Percentiles rank a stretch among this genome's conserved stretches.
Conservation (phyloP, 1,139 yeast species). For the Eremothecium gossypii region DNA sequence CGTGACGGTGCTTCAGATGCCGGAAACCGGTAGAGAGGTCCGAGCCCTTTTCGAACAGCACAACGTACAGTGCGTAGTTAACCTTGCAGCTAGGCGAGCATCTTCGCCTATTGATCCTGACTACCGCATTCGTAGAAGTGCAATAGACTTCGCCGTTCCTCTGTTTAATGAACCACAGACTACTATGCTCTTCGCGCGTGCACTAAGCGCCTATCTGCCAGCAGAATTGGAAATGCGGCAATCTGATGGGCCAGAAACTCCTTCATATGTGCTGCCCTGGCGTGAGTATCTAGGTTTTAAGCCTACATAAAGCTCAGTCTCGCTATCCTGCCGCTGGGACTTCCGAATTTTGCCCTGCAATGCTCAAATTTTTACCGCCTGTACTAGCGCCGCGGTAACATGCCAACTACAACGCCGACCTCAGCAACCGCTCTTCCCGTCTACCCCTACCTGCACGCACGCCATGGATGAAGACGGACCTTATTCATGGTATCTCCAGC, state of each 20-base stretch:
- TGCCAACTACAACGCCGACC: too few relatives aligned
- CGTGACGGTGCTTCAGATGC: conserved; percentile 69
- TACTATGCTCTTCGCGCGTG: conserved; percentile 74
- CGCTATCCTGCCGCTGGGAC: too few relatives aligned
- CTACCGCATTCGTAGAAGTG: conserved; percentile 97
- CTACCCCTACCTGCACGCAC: not conserved
- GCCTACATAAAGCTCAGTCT: too few relatives aligned
- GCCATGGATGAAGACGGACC: conserved; percentile 10
- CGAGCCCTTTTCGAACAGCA: conserved; percentile 87
- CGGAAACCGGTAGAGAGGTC: conserved; percentile 85
- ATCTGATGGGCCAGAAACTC: conserved; percentile 45
- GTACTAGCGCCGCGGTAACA: too few relatives aligned
- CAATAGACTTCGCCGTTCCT: conserved; percentile 95
- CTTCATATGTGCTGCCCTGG: conserved; percentile 88
- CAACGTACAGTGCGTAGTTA: conserved; percentile 79
- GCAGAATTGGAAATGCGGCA: conserved; percentile 37
- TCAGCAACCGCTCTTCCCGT: too few relatives aligned
- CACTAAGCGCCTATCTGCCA: conserved; percentile 66
- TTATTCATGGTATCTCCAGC: conserved; percentile 7
- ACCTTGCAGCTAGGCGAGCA: conserved; percentile 85
- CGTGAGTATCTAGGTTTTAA: conserved; percentile 84
- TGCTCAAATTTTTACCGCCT: too few relatives aligned
- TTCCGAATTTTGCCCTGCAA: too few relatives aligned
- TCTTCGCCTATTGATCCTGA: conserved; percentile 77
- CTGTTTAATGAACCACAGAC: conserved; percentile 95